phyloP scores from a whole-genome alignment of 2,329 filamentous ascomycete species.

The Talaromyces piceae region DNA sequence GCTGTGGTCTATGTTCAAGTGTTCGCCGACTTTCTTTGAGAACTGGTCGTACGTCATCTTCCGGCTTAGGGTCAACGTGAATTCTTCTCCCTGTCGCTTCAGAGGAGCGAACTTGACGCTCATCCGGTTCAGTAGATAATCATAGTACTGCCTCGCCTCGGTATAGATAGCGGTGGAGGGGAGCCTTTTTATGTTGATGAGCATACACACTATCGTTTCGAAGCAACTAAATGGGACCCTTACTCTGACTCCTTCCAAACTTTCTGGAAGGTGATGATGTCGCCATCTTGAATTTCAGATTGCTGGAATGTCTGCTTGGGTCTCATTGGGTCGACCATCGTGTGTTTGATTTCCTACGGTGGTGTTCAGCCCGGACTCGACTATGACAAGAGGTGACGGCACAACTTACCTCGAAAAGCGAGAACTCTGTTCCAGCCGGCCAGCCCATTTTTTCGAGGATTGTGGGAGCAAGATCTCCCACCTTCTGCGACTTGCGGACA shows the following conservation, averaged over 20 bases:
- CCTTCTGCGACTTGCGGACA: constrained; percentile 78
- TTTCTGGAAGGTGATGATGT: constrained; percentile 91
- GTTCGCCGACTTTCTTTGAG: constrained; percentile 71
- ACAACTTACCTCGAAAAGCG: constrained; percentile 64
- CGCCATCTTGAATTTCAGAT: constrained; percentile 92
- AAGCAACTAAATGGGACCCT: constrained; percentile 7
- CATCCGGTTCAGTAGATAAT: constrained; percentile 81
- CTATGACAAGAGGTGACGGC: not conserved
- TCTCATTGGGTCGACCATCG: constrained; percentile 94
- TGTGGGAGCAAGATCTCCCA: constrained; percentile 69
- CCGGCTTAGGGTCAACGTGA: constrained; percentile 71
- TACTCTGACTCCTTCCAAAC: constrained; percentile 39
- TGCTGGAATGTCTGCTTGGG: constrained; percentile 79
- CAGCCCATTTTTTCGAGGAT: constrained; percentile 82
- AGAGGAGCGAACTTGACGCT: constrained; percentile 68
- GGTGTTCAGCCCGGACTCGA: constrained; percentile 8
- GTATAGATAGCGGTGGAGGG: constrained; percentile 42
- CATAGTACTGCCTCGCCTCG: constrained; percentile 82
- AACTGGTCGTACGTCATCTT: constrained; percentile 88
- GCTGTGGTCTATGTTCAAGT: constrained; percentile 69
- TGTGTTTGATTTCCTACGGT: constrained; percentile 79
- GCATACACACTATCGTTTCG: not conserved
- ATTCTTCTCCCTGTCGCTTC: constrained; percentile 54
- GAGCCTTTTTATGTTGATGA: constrained; percentile 15
- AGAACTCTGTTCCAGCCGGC: constrained; percentile 64